phyloP scores from a whole-genome alignment of 1,284 basidiomycete species.

The Tilletia caries region DNA sequence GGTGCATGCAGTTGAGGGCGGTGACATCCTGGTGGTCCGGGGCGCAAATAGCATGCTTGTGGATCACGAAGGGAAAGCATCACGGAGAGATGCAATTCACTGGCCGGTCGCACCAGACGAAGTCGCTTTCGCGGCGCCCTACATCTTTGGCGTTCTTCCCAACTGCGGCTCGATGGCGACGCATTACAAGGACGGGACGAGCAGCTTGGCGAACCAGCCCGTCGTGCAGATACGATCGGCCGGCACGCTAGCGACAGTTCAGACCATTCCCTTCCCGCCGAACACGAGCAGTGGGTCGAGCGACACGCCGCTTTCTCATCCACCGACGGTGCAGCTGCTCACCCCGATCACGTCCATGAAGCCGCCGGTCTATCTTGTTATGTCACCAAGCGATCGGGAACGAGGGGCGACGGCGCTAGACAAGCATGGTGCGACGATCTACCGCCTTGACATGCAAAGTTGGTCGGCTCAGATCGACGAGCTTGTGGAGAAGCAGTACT shows the following conservation, averaged over 20 bases:
- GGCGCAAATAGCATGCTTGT: conserved; percentile 62
- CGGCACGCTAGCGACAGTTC: conserved; percentile 36
- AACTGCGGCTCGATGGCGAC: conserved; percentile 28
- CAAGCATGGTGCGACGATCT: conserved; percentile 63
- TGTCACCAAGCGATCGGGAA: conserved; percentile 26
- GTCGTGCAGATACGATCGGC: conserved; percentile 39
- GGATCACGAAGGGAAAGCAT: conserved; percentile 66
- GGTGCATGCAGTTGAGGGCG: conserved; percentile 63
- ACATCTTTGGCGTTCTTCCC: conserved; percentile 63
- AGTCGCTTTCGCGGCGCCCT: conserved; percentile 75
- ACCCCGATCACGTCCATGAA: conserved; percentile 31
- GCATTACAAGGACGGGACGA: conserved; percentile 19
- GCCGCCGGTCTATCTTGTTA: conserved; percentile 32
- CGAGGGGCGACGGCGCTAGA: conserved; percentile 23
- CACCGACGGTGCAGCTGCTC: conserved; percentile 29
- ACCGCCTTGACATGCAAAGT: conserved; percentile 69
- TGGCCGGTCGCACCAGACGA: conserved; percentile 82
- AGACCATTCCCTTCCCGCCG: conserved; percentile 38
- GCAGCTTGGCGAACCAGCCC: conserved; percentile 27
- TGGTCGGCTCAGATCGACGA: conserved; percentile 83
- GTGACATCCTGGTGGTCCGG: conserved; percentile 30
- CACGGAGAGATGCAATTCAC: conserved; percentile 64
- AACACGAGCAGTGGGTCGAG: conserved; percentile 10
- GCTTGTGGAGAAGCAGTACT: conserved; percentile 69
- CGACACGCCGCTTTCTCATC: conserved; percentile 5